Evolutionary conservation across 2,329 filamentous ascomycete species (phyloP).

Genomic region (Alternaria arborescens): DNA sequence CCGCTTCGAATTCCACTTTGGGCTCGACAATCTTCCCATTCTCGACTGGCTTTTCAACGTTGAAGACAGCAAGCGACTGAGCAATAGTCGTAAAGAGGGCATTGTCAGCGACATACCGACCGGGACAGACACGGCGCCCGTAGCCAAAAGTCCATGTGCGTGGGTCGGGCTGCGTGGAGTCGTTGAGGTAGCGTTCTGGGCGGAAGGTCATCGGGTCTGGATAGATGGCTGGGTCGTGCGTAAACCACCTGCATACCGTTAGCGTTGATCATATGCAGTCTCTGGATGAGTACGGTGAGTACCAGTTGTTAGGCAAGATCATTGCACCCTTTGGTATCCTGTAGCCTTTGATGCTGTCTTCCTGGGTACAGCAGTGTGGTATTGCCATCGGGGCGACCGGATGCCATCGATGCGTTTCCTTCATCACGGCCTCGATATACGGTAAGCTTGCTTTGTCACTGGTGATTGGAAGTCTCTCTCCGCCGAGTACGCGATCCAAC

Average conservation of each 20-base stretch:
- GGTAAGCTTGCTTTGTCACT: conserved; percentile 56
- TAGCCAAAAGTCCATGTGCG: conserved; percentile 51
- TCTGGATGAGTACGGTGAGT: background rate
- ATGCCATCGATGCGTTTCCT: conserved; percentile 58
- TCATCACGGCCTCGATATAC: conserved; percentile 47
- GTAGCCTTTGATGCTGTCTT: conserved; percentile 52
- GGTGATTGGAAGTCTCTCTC: conserved; percentile 57
- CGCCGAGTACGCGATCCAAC: conserved; percentile 60
- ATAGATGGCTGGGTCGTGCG: conserved; percentile 53
- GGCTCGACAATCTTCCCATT: conserved; percentile 52
- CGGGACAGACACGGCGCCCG: conserved; percentile 56
- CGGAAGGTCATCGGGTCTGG: conserved; percentile 53
- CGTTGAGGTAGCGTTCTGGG: conserved; percentile 55
- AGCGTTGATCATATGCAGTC: background rate
- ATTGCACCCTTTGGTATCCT: conserved; percentile 55
- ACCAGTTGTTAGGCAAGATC: conserved; percentile 53
- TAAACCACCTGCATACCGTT: conserved; percentile 48
- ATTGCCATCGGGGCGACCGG: conserved; percentile 44
- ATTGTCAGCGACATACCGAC: conserved; percentile 53
- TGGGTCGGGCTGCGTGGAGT: conserved; percentile 52
- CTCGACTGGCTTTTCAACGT: conserved; percentile 50
- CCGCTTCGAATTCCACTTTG: conserved; percentile 47
- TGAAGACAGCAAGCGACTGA: conserved; percentile 59
- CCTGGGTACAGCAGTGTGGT: conserved; percentile 42
- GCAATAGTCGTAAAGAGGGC: conserved; percentile 55